phyloP scores from a whole-genome alignment of 768 basidiomycete genomes.

The Russula sp. region DNA sequence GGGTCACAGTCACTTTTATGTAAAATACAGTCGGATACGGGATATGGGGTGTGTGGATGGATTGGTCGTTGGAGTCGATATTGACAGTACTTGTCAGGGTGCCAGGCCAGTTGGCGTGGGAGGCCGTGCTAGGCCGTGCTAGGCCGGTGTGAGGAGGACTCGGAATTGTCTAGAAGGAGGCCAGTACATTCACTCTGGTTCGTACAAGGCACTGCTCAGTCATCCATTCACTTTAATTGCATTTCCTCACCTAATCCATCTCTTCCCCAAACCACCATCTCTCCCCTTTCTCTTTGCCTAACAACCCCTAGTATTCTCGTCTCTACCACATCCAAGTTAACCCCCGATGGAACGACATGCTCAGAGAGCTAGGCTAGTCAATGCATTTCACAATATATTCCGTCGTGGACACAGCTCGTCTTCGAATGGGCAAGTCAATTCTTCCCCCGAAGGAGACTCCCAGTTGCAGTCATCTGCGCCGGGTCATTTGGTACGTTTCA shows the following conservation, averaged over 20 bases:
- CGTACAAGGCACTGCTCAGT: background rate
- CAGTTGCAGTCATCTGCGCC: background rate
- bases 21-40: no score
- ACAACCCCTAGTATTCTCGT: no score
- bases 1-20: no score
- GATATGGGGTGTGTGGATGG: no score
- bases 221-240: background rate
- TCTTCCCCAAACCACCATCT: background rate
- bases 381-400: slow-evolving; percentile 9
- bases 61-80: no score
- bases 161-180: background rate
- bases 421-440: background rate
- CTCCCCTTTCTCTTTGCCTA: background rate
- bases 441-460: background rate
- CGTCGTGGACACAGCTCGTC: slow-evolving; percentile 10
- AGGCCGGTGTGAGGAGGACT: background rate
- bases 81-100: no score
- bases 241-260: background rate
- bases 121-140: background rate
- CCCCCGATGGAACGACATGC: slow-evolving; percentile 11
- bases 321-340: no score
- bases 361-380: background rate
- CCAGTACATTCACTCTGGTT: background rate
- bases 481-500: slow-evolving; percentile 1
- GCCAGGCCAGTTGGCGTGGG: background rate